Evolutionary conservation across 805 yeast species (phyloP).

Genomic region (Priceomyces fermenticarens): DNA sequence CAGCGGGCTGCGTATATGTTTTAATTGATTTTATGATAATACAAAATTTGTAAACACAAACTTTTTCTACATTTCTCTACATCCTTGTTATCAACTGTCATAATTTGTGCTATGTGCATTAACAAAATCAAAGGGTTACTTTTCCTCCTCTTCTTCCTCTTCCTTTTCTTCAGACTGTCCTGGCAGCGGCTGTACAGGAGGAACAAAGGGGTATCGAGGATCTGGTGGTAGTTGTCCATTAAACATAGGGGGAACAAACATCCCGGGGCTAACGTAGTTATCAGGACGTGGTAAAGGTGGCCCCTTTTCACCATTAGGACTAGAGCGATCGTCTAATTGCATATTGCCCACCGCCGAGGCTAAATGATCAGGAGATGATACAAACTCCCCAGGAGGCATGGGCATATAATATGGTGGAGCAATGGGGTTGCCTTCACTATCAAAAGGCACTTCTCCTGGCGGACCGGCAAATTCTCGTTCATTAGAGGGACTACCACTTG

Average conservation of each 20-base stretch:
- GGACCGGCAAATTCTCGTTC: constrained; percentile 1
- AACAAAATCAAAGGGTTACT: too few species aligned
- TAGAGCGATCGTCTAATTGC: constrained; percentile 3
- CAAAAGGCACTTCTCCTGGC: not conserved
- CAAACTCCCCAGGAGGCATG: constrained; percentile 1
- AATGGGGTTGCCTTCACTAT: constrained; percentile 1
- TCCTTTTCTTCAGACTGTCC: constrained; percentile 3
- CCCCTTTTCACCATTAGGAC: constrained; percentile 6
- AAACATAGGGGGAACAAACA: constrained; percentile 13
- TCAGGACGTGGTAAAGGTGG: constrained; percentile 1
- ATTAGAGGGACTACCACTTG: not conserved
- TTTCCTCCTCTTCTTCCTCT: constrained; percentile 3
- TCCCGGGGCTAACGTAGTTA: constrained; percentile 9
- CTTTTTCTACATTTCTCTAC: too few species aligned
- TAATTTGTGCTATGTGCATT: too few species aligned
- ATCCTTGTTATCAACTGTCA: too few species aligned
- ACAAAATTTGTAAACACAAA: too few species aligned
- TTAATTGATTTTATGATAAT: too few species aligned
- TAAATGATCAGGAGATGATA: constrained; percentile 10
- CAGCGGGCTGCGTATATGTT: too few species aligned
- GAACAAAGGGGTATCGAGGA: constrained; percentile 12
- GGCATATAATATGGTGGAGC: constrained; percentile 7
- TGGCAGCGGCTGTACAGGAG: constrained; percentile 9
- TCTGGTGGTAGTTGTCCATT: constrained; percentile 15
- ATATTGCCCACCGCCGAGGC: constrained; percentile 12